Percentiles rank a stretch among this genome's conserved stretches.
Evolutionary conservation across 164 flowering plant species (phyloP).

Genomic region (Houttuynia cordata): DNA sequence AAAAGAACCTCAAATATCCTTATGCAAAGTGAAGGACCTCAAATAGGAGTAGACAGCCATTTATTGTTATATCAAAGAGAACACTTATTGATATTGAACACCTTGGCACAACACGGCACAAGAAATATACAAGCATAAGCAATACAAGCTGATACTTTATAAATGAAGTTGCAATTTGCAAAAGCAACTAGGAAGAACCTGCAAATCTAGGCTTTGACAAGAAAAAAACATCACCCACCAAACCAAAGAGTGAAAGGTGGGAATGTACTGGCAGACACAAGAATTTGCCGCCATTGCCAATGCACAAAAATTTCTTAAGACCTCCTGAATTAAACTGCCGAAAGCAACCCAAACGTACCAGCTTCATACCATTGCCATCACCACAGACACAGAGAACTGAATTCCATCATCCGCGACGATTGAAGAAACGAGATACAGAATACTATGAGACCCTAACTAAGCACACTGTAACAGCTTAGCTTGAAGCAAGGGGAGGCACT

Average conservation of each 20-base stretch:
- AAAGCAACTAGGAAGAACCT: slow-evolving; percentile 6
- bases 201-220: slow-evolving; percentile 9
- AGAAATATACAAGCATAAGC: background rate
- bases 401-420: background rate
- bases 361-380: background rate
- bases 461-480: slow-evolving; percentile 5
- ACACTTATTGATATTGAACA: too few species aligned
- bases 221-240: slow-evolving; percentile 1
- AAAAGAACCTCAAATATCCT: too few species aligned
- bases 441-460: slow-evolving; percentile 3
- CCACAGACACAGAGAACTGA: background rate
- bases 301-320: slow-evolving; percentile 6
- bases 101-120: too few species aligned
- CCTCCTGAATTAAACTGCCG: slow-evolving; percentile 13
- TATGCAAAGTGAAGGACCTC: too few species aligned
- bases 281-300: slow-evolving; percentile 9
- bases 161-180: slow-evolving; percentile 9
- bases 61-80: too few species aligned
- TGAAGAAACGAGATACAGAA: slow-evolving; percentile 1
- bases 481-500: too few species aligned
- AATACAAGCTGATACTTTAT: background rate
- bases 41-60: too few species aligned
- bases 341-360: slow-evolving; percentile 3
- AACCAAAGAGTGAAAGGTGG: background rate
- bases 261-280: slow-evolving; percentile 7